phyloP scores from a whole-genome alignment of 2,329 filamentous ascomycete genomes.

The Ascochyta rabiei region DNA sequence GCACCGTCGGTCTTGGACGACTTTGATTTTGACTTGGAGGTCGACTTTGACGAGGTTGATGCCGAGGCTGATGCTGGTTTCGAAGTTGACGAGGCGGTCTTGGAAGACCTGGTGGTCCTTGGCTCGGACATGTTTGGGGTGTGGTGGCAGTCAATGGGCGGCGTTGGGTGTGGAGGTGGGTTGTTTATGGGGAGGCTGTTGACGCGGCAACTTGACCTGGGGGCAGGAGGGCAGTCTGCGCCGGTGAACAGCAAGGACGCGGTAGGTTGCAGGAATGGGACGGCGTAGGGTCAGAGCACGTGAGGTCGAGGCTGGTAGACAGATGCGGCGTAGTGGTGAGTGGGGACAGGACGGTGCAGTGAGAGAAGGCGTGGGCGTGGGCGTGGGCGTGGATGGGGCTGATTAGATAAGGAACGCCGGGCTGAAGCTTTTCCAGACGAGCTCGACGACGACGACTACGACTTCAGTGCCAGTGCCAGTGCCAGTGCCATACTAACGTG shows the following conservation, averaged over 20 bases:
- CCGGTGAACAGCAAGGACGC: neutral
- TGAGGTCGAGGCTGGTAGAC: conserved; percentile 8
- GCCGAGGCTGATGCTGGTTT: conserved; percentile 14
- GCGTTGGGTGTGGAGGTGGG: neutral
- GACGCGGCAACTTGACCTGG: conserved; percentile 34
- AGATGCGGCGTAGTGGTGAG: conserved; percentile 16
- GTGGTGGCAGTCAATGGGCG: conserved; percentile 5
- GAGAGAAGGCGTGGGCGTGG: neutral
- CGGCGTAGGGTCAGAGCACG: neutral
- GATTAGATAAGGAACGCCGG: conserved; percentile 13
- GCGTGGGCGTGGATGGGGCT: neutral
- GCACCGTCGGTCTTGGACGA: conserved; percentile 69
- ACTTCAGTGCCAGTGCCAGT: neutral
- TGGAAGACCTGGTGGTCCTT: conserved; percentile 27
- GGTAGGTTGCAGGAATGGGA: neutral
- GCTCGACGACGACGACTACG: too few relatives aligned
- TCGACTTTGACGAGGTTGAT: conserved; percentile 28
- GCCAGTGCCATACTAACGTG: too few relatives aligned
- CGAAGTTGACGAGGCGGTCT: conserved; percentile 8
- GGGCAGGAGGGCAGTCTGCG: neutral
- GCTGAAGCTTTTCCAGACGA: conserved; percentile 9
- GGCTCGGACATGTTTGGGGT: conserved; percentile 39
- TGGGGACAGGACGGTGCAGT: conserved; percentile 4
- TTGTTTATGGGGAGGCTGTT: conserved; percentile 40
- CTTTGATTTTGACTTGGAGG: conserved; percentile 29